A percentile compares a stretch with the other conserved stretches of the same genome.
Evolutionary conservation across 2,329 filamentous ascomycete genomes (phyloP).

Genomic region (Rhynchosporium graminicola): DNA sequence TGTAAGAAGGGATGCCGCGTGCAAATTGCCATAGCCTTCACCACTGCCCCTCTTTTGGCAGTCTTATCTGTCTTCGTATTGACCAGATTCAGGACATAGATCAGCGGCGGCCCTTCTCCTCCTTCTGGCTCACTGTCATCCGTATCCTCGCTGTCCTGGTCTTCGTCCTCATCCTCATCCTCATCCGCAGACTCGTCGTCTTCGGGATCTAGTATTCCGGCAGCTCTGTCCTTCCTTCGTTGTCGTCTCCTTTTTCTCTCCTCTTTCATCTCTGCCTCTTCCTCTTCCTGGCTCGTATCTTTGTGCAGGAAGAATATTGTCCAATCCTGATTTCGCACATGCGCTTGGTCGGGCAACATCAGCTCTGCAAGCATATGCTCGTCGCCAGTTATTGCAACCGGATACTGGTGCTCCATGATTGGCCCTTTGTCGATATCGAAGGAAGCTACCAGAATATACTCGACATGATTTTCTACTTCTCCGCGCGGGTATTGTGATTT

Average conservation of each 20-base stretch:
- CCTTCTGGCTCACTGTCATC: conserved; percentile 65
- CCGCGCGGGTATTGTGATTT: conserved; percentile 77
- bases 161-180: conserved; percentile 44
- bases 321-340: conserved; percentile 95
- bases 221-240: conserved; percentile 52
- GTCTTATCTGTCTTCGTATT: conserved; percentile 97
- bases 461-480: conserved; percentile 86
- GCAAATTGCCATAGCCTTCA: conserved; percentile 99
- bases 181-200: conserved; percentile 48
- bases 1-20: conserved; percentile 96
- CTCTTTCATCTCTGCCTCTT: conserved; percentile 69
- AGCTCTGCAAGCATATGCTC: conserved; percentile 98
- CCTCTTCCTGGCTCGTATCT: conserved; percentile 81
- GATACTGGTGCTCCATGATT: conserved; percentile 98
- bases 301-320: conserved; percentile 99
- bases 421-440: conserved; percentile 97
- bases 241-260: conserved; percentile 53
- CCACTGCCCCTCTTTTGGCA: conserved; percentile 88
- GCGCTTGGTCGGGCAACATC: conserved; percentile 96
- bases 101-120: conserved; percentile 83
- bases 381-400: conserved; percentile 90
- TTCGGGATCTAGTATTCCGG: conserved; percentile 49
- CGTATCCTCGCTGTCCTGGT: conserved; percentile 54
- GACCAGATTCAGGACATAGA: conserved; percentile 96
- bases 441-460: conserved; percentile 95